Evolutionary conservation across 169 alveolate species (phyloP), one percentile per base, ranked within the genome.

Genomic region (Neospora caninum): DNA sequence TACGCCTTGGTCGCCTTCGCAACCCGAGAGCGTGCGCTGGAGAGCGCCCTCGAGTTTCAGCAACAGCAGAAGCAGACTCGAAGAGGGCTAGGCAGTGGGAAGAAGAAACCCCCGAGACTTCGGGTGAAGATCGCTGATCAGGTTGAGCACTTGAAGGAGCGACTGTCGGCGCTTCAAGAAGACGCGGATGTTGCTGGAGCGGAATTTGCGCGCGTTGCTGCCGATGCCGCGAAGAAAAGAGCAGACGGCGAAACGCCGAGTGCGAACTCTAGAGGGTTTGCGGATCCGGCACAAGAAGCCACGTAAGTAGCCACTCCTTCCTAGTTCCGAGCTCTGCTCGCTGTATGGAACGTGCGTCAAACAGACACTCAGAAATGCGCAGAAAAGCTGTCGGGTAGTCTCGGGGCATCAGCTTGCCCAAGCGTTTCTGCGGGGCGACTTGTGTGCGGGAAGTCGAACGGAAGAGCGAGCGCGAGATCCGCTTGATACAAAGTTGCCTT

Each of bases 21-120:
- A 0, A 53, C 95, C 0, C 27, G 93, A 10, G 95, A 93, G 49
- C 92, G 95, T 2, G 95, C 95, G 0, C 73, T 93, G 18, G 93
- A 93, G 91, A 67, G 89, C 31, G 95, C 93, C 34, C 73, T 93
- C 78, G 88, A 64, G 54, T 84, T 93, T 42, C 94, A 92, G 94
- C 80, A 58, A 42, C 92, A 92, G 49, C 80, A 53, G 53, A 43
- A 27, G 31, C 89, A 31, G 95, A 86, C 0, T 67, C 78, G 73
- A 58, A 82, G 91, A 43, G 64, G 41, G 89, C 20, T 36, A 1
- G 39, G 64, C 7, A 25, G 67, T 0, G 64, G 13, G 88, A 91
- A 45, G 86, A 58, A 78, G 67, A 29, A 41, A 42, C 20, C 29
- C 73, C 31, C 88, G 36, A 38, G 84, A 53, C 67, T 36, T 38